phyloP scores from a whole-genome alignment of 768 basidiomycete species.

The Fibroporia radiculosa region DNA sequence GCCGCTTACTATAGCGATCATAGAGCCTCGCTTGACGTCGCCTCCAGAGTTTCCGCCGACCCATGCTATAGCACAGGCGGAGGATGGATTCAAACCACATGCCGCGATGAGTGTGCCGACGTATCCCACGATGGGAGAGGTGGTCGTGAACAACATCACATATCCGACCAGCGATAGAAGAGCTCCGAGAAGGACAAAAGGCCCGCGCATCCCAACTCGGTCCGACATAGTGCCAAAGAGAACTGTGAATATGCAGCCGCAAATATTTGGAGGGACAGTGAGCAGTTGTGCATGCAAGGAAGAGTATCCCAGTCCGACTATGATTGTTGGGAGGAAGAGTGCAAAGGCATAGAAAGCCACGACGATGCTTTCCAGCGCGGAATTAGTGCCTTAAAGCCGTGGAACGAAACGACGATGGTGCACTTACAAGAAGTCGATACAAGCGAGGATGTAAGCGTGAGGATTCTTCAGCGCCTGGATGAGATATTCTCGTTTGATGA shows the following conservation, averaged over 20 bases:
- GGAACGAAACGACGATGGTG: background rate
- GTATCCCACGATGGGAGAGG: slow-evolving; percentile 26
- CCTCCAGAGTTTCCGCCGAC: slow-evolving; percentile 48
- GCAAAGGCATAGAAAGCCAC: slow-evolving; percentile 28
- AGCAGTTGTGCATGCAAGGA: slow-evolving; percentile 47
- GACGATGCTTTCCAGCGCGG: background rate
- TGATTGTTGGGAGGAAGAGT: slow-evolving; percentile 66
- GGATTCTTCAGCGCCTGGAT: slow-evolving; percentile 6
- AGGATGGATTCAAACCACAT: slow-evolving; percentile 43
- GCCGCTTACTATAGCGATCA: slow-evolving; percentile 46
- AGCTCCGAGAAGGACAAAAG: slow-evolving; percentile 4
- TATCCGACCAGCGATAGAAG: slow-evolving; percentile 5
- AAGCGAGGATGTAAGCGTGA: slow-evolving; percentile 4
- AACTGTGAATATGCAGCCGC: slow-evolving; percentile 5
- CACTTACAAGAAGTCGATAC: slow-evolving; percentile 7
- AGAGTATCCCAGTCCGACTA: slow-evolving; percentile 48
- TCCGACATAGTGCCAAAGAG: slow-evolving; percentile 4
- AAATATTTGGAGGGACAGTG: slow-evolving; percentile 39
- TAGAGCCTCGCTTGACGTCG: slow-evolving; percentile 43
- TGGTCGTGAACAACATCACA: slow-evolving; percentile 4
- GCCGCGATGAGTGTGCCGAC: slow-evolving; percentile 42
- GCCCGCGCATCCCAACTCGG: slow-evolving; percentile 4
- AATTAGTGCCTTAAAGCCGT: background rate
- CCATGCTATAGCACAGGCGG: slow-evolving; percentile 46
- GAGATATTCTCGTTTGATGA: slow-evolving; percentile 3